Evolutionary conservation across 192 early-diverging fungal genomes (phyloP).

Genomic region (Coemansia sp.): DNA sequence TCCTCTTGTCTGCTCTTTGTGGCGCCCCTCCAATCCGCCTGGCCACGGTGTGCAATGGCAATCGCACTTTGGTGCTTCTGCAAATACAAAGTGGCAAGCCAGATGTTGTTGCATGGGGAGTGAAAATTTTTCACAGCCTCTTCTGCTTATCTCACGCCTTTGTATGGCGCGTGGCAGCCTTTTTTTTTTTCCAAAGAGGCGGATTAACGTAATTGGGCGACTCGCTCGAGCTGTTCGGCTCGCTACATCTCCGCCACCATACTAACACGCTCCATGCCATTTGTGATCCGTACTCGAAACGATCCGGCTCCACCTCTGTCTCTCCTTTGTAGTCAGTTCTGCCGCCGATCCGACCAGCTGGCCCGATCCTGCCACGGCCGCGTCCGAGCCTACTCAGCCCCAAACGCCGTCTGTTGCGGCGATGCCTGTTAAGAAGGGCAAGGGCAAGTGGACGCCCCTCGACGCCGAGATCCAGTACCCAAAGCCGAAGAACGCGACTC

Average conservation of each 20-base stretch:
- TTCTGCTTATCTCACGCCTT: not conserved
- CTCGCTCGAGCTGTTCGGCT: not conserved
- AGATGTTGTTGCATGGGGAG: not conserved
- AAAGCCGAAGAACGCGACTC: constrained; percentile 39
- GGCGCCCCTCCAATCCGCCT: not conserved
- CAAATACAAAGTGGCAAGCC: not conserved
- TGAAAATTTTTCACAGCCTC: constrained; percentile 7
- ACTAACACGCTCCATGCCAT: not conserved
- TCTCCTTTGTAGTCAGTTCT: constrained; percentile 21
- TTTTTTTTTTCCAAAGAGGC: not conserved
- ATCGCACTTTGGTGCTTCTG: constrained; percentile 1
- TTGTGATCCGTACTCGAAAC: not conserved
- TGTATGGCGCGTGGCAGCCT: not conserved
- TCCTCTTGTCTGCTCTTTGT: not conserved
- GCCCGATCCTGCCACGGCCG: constrained; percentile 57
- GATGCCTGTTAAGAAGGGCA: constrained; percentile 43
- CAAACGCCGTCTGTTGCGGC: constrained; percentile 11
- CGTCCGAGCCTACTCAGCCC: constrained; percentile 20
- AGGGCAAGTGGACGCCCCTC: constrained; percentile 55
- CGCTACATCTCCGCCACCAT: not conserved
- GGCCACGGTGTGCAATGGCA: not conserved
- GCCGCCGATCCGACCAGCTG: constrained; percentile 45
- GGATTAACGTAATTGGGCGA: constrained; percentile 5
- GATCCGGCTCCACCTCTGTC: not conserved
- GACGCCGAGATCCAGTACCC: constrained; percentile 54